Evolutionary conservation across 139 green algal genomes (phyloP), one percentile per base, ranked within the genome.

Genomic region (Chlamydomonas urium): DNA sequence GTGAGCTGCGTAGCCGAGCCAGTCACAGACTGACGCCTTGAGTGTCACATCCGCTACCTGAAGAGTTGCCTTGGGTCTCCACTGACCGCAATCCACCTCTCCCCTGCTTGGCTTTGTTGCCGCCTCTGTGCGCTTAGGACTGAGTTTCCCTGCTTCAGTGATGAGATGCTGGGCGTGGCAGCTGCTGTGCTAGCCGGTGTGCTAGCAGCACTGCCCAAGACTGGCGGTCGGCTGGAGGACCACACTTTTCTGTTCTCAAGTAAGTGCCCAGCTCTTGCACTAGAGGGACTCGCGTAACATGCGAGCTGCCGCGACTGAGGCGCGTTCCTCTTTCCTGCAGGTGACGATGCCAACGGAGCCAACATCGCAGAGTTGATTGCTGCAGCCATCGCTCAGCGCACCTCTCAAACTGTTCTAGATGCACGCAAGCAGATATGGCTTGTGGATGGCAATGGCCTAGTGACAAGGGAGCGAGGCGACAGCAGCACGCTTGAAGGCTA

Each of bases 301-400:
- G n/a, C n/a, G n/a, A n/a, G n/a, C n/a, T n/a, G n/a, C n/a, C n/a
- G n/a, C n/a, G n/a, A n/a, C n/a, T n/a, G n/a, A n/a, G n/a, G n/a
- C n/a, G n/a, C n/a, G n/a, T n/a, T n/a, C n/a, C n/a, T n/a, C n/a
- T n/a, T n/a, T 50, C 10, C 42, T 65, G 66, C 78, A 75, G 91
- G 91, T 24, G 87, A 92, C 37, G 85, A 85, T 21, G 80, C 83
- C 6, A 72, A 80, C 1, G 76, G 81, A 21, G 81, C 85, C 0
- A 82, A 78, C 48, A 86, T 94, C 2, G 91, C 91, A 2, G 90
- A 95, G 75, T 77, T 97, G 47, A 67, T 97, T 10, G 90, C 91
- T 10, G 83, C 58, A 34, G 84, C 66, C 29, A 80, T 80, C 29
- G 69, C 73, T 1, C 67, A 76, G 65, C 62, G 76, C 59, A 63